Evolutionary conservation across 495 filamentous ascomycete species (phyloP), one percentile per base, ranked within the genome.

Genomic region (Neurospora sp.): DNA sequence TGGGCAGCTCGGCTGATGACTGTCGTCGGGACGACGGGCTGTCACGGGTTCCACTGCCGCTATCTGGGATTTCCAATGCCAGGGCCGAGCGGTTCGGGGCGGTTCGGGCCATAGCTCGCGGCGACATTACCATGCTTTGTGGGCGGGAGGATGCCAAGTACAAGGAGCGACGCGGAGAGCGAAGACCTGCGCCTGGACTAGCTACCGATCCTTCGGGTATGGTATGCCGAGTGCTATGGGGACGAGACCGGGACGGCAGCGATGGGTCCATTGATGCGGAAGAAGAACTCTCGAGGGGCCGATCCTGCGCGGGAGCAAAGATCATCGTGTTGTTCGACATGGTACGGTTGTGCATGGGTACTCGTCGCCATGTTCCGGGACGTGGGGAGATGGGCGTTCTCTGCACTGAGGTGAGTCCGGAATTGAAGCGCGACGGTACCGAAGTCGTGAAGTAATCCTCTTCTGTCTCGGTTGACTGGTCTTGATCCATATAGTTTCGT

Each of bases 241-340:
- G 80, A 4, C 79, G 81, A 48, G 78, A 79, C 39, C 76, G 74
- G 8, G 72, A 73, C 20, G 78, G 77, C 0, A 75, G 72, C 1
- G 75, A 72, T 8, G 75, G 77, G 39, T 77, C 83, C 23, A 78
- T 82, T 10, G 85, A 83, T 39, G 87, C 86, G 35, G 86, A 87
- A 16, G 85, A 85, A 48, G 85, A 85, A 27, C 83, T 83, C 46
- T 84, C 79, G 37, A 83, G 81, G 41, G 78, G 80, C 69, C 69
- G 74, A 35, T 75, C 70, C 11, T 79, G 79, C 23, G 83, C 78
- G 4, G 91, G 92, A 40, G 87, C 90, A 79, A 92, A 93, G 0
- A 96, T 79, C 70, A 95, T 92, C 3, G 94, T 96, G 74, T 88
- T 92, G 35, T 89, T 92, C 5, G 93, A 96, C 16, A 89, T 76